A percentile compares a stretch with the other conserved stretches of the same genome.
Conservation (phyloP, 1,139 yeast genomes). For the Arxiozyma heterogenica region DNA sequence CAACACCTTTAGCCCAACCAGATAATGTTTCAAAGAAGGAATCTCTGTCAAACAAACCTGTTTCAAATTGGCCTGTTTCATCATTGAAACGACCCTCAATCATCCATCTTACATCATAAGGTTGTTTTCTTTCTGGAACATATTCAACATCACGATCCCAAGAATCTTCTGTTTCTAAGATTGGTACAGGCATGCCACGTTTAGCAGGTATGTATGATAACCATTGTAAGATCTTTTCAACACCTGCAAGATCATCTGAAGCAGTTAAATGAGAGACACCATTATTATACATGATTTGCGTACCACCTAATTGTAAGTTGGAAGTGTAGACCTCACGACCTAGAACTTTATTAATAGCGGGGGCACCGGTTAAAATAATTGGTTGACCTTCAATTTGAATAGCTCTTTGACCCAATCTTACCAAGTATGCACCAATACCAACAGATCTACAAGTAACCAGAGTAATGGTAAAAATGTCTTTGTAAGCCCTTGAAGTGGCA, state of each 20-base stretch:
- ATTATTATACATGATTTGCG: constrained; percentile 95
- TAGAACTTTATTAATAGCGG: constrained; percentile 89
- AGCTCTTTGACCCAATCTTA: constrained; percentile 96
- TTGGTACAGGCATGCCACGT: constrained; percentile 86
- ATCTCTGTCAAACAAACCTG: constrained; percentile 82
- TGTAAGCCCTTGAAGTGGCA: constrained; percentile 94
- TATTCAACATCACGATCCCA: constrained; percentile 94
- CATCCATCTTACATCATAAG: constrained; percentile 92
- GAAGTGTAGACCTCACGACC: constrained; percentile 97
- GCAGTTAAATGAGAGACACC: constrained; percentile 98
- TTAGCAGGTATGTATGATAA: constrained; percentile 90
- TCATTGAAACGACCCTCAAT: constrained; percentile 69
- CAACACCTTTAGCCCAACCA: constrained; percentile 98
- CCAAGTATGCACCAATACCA: constrained; percentile 98
- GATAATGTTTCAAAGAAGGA: constrained; percentile 96
- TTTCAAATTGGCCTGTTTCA: constrained; percentile 52
- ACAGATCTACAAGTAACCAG: constrained; percentile 97
- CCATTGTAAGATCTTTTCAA: constrained; percentile 91
- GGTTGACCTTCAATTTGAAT: constrained; percentile 99
- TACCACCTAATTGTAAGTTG: constrained; percentile 95
- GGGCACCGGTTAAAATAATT: constrained; percentile 96
- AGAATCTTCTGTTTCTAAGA: constrained; percentile 65
- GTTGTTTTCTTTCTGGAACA: constrained; percentile 60
- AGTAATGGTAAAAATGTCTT: constrained; percentile 92
- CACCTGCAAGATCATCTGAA: constrained; percentile 91